Percentiles rank a stretch among this genome's conserved stretches.
phyloP scores from a whole-genome alignment of 2,329 filamentous ascomycete genomes.

The Venturiaceae sp. region DNA sequence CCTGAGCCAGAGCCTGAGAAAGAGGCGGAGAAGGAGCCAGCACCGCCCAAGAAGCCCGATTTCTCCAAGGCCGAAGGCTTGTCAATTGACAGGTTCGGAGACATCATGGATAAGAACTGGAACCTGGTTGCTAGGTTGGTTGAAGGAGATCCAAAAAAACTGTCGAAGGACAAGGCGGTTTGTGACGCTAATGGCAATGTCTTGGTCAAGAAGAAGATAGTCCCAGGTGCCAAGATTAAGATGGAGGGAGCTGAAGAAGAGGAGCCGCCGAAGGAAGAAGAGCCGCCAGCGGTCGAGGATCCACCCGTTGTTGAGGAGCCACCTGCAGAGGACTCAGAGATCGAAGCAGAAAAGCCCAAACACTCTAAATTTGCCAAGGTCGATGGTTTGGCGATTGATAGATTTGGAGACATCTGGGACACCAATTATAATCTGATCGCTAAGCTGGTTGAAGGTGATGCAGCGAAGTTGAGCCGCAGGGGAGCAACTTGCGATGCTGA shows the following conservation, averaged over 20 bases:
- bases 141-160: conserved; percentile 38
- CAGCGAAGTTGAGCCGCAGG: conserved; percentile 49
- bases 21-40: too few relatives aligned
- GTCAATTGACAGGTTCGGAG: conserved; percentile 38
- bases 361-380: conserved; percentile 36
- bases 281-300: conserved; percentile 16
- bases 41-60: conserved; percentile 39
- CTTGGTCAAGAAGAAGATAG: conserved; percentile 38
- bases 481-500: conserved; percentile 17
- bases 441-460: conserved; percentile 58
- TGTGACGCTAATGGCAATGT: conserved; percentile 41
- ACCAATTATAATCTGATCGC: conserved; percentile 70
- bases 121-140: conserved; percentile 39
- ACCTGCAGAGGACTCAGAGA: conserved; percentile 12
- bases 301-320: conserved; percentile 17
- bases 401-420: conserved; percentile 46
- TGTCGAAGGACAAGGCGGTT: conserved; percentile 40
- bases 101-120: conserved; percentile 38
- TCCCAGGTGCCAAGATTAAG: conserved; percentile 30
- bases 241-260: conserved; percentile 39
- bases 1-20: conserved; percentile 35
- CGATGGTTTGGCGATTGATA: conserved; percentile 46
- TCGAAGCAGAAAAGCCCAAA: conserved; percentile 21
- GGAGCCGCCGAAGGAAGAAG: conserved; percentile 39
- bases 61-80: conserved; percentile 42